Conservation (phyloP, 345 rosid species). For the Lepidium africanum region DNA sequence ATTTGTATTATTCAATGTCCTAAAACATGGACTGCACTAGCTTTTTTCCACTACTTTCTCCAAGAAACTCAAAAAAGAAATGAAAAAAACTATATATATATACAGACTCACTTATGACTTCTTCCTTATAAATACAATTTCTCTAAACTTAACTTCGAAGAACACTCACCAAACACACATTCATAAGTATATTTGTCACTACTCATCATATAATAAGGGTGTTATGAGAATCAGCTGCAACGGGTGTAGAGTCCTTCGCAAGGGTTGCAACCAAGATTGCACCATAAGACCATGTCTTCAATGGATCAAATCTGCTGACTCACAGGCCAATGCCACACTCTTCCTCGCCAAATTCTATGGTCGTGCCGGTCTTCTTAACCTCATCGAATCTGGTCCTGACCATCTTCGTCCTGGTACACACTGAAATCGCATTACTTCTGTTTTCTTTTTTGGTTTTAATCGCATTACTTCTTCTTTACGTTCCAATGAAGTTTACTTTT, state of each 20-base stretch:
- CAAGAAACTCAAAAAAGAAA: slow-evolving; percentile 24
- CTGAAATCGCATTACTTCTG: background rate
- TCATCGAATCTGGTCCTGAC: slow-evolving; percentile 53
- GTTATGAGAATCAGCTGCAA: slow-evolving; percentile 57
- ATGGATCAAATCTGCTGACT: slow-evolving; percentile 58
- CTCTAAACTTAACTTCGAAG: background rate
- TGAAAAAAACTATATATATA: background rate
- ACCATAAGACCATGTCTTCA: slow-evolving; percentile 60
- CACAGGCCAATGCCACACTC: slow-evolving; percentile 69
- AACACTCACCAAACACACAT: slow-evolving; percentile 4
- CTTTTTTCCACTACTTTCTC: slow-evolving; percentile 30
- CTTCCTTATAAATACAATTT: slow-evolving; percentile 25
- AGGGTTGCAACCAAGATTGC: slow-evolving; percentile 60
- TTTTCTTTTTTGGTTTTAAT: too few relatives aligned
- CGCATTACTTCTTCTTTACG: background rate
- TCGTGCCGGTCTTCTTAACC: slow-evolving; percentile 70
- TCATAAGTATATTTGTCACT: background rate
- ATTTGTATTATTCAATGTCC: background rate
- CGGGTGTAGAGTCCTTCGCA: slow-evolving; percentile 64
- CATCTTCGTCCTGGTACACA: slow-evolving; percentile 44
- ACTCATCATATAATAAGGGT: background rate
- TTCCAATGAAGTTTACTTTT: background rate
- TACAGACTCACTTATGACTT: slow-evolving; percentile 15
- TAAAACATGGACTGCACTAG: slow-evolving; percentile 5
- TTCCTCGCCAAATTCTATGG: slow-evolving; percentile 72